Conservation (phyloP, 345 rosid genomes). For the Acer saccharum region DNA sequence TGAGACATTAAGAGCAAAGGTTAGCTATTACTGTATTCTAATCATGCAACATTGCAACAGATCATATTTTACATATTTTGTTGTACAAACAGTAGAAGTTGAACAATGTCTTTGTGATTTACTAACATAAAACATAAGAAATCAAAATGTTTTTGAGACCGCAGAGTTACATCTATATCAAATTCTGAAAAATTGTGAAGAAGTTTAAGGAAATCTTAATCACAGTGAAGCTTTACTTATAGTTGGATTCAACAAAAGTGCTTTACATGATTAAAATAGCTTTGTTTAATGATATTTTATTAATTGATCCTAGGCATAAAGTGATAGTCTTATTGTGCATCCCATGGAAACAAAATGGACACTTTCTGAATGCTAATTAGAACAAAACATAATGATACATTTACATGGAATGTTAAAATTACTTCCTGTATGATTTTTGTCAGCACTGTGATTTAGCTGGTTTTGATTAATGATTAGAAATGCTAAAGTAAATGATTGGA, state of each 20-base stretch:
- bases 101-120: not conserved
- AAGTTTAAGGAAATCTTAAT: not conserved
- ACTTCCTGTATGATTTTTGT: not conserved
- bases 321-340: not conserved
- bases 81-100: conserved; percentile 1
- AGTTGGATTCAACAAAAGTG: not conserved
- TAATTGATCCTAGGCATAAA: not conserved
- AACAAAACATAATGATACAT: not conserved
- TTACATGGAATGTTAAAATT: not conserved
- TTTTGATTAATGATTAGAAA: not conserved
- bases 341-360: not conserved
- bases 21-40: conserved; percentile 17
- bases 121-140: not conserved
- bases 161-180: not conserved
- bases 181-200: not conserved
- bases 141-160: not conserved
- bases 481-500: not conserved
- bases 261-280: not conserved
- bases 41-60: too few species aligned
- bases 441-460: not conserved
- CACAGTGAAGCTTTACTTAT: not conserved
- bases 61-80: not conserved
- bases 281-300: not conserved
- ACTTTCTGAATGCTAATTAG: not conserved
- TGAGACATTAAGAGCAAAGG: conserved; percentile 92